Percentiles rank a stretch among this genome's conserved stretches.
These are phyloP conservation scores for Tricholoma flavovirens DNA, from an alignment of 768 basidiomycete genomes.

Conservation along the genomic window DNA sequence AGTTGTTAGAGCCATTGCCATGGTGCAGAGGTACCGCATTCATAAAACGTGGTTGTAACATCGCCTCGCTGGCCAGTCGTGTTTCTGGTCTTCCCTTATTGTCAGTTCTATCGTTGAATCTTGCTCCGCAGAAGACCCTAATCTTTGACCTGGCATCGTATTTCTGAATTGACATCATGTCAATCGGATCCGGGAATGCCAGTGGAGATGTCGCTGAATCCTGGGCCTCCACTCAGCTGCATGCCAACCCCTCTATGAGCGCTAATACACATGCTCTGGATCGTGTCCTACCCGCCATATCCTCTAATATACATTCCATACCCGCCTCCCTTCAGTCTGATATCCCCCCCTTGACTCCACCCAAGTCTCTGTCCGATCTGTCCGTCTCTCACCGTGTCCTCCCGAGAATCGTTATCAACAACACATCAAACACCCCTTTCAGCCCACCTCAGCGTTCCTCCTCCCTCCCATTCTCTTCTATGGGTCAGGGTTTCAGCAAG, in stretches of 20 bases:
- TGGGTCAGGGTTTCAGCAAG: constrained; percentile 35
- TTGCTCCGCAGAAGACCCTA: constrained; percentile 19
- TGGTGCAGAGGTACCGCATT: background rate
- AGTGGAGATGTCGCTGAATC: constrained; percentile 4
- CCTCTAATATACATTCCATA: constrained; percentile 32
- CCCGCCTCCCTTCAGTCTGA: constrained; percentile 28
- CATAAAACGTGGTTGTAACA: constrained; percentile 1
- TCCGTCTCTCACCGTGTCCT: constrained; percentile 22
- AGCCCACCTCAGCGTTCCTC: constrained; percentile 14
- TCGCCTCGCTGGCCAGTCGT: constrained; percentile 17
- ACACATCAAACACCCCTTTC: constrained; percentile 16
- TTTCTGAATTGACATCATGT: constrained; percentile 13
- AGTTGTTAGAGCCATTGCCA: background rate
- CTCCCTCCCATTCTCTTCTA: constrained; percentile 18
- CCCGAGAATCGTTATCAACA: constrained; percentile 1
- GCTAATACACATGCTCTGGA: constrained; percentile 4
- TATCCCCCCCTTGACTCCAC: constrained; percentile 31
- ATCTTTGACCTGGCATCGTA: constrained; percentile 11
- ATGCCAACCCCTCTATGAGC: background rate
- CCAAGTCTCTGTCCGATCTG: constrained; percentile 26
- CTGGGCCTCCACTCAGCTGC: constrained; percentile 9
- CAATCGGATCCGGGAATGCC: constrained; percentile 16
- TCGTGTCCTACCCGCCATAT: constrained; percentile 20
- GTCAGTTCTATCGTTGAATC: constrained; percentile 6
- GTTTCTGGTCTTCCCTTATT: constrained; percentile 2